Evolutionary conservation across 2,329 filamentous ascomycete genomes (phyloP), one percentile per base, ranked within the genome.

Genomic region (Rhynchosporium secalis): DNA sequence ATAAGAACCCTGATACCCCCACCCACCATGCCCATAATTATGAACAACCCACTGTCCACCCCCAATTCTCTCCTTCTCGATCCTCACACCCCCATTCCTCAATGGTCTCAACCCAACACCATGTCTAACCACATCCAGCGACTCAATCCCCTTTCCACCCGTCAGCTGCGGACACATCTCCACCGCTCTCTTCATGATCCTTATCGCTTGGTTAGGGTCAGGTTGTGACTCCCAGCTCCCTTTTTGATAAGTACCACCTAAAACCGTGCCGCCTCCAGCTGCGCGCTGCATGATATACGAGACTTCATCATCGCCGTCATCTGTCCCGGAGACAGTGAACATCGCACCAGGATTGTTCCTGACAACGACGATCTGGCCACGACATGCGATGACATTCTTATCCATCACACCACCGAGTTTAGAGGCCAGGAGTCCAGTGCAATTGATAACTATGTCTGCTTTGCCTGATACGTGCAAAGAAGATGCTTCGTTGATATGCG

Each of bases 331-430:
- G 0, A 82, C 78, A 0, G 79, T 80, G 26, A 78, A 75, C 86
- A 90, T 90, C 15, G 79, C 75, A 4, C 81, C 81, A 0, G 85
- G 81, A 55, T 84, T 81, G 69, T 90, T 90, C 45, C 87, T 79
- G 0, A 90, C 87, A 0, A 90, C 70, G 0, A 89, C 84, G 47
- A 87, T 85, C 76, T 98, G 94, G 4, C 92, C 94, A 3, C 94
- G 85, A 1, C 85, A 87, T 0, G 94, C 93, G 59, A 86, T 82
- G 67, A 98, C 83, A 4, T 81, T 83, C 62, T 78, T 75, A 72
- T 98, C 94, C 75, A 84, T 80, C 0, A 98, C 93, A 43, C 94
- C 94, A 8, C 91, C 92, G 1, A 98, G 84, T 61, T 82, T 87
- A 48, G 83, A 83, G 0, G 92, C 87, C 7, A 88, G 83, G 7